Evolutionary conservation across 148 eudicot species (phyloP), one percentile per base, ranked within the genome.

Genomic region (Nyssa sinensis): DNA sequence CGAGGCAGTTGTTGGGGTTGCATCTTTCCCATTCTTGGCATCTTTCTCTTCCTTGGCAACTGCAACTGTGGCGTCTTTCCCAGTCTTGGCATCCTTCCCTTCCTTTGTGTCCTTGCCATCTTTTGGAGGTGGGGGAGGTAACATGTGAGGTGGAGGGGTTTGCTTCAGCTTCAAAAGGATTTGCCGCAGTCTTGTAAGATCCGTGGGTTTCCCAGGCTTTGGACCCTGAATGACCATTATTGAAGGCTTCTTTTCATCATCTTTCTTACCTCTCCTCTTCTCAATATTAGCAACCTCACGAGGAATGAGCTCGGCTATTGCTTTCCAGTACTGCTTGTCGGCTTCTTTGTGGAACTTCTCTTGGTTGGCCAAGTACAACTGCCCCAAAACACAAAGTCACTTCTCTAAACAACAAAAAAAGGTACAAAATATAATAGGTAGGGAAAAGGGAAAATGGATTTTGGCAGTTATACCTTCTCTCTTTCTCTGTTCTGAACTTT

Each of bases 401-500:
- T 64, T 35, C 10, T 21, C 5, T 34, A 7, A 25, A 30, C 24
- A 23, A 0, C 32, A 63, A 14, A 53, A 28, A 7, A n/a, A 62
- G 35, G 37, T 21, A 6, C 9, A 13, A 5, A 55, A 32, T 33
- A 62, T 14, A n/a, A n/a, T n/a, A n/a, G n/a, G n/a, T n/a, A n/a
- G n/a, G n/a, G 24, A 10, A 8, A 8, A 23, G 5, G 33, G 63
- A 13, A 66, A 59, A 66, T 24, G 67, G 37, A 55, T 57, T 71
- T 41, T 44, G 39, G 12, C 55, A 27, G 24, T n/a, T 19, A 37
- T 75, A 91, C 98, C 86, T 93, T 93, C 82, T 93, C 96, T 74
- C 96, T 82, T 69, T 93, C 98, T 76, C 98, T 76, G 47, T 90
- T 93, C 64, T 78, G 86, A 21, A 77, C 70, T 78, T 86, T 86